A percentile compares a stretch with the other conserved stretches of the same genome.
Evolutionary conservation across 2,329 filamentous ascomycete genomes (phyloP).

Genomic region (Fusarium lateritium): DNA sequence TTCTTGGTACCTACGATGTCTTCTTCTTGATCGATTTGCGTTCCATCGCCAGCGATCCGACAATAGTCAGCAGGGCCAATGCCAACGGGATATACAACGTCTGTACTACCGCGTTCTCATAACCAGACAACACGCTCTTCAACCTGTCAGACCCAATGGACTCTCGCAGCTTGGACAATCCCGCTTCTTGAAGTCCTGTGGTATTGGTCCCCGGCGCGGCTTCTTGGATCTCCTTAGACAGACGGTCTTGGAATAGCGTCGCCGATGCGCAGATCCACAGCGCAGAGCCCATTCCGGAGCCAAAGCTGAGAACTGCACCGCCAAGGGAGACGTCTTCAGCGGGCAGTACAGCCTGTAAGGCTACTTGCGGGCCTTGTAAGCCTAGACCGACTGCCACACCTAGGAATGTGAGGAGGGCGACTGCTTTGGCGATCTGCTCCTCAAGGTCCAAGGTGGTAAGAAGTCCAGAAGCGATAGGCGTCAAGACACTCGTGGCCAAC

Average conservation of each 20-base stretch:
- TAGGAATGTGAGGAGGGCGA: conserved; percentile 39
- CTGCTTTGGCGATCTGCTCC: conserved; percentile 42
- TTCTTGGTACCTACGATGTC: conserved; percentile 3
- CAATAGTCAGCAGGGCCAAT: conserved; percentile 34
- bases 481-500: conserved; percentile 40
- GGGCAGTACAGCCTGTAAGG: conserved; percentile 37
- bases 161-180: conserved; percentile 35
- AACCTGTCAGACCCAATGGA: conserved; percentile 27
- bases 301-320: conserved; percentile 45
- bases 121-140: conserved; percentile 34
- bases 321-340: conserved; percentile 44
- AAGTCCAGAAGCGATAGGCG: conserved; percentile 41
- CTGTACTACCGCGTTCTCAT: conserved; percentile 44
- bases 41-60: conserved; percentile 44
- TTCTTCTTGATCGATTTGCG: conserved; percentile 46
- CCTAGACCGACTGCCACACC: conserved; percentile 43
- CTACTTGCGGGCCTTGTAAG: conserved; percentile 43
- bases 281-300: conserved; percentile 42
- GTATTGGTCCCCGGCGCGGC: conserved; percentile 26
- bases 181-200: conserved; percentile 20
- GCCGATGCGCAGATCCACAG: conserved; percentile 48
- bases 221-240: conserved; percentile 32
- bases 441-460: conserved; percentile 42
- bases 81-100: conserved; percentile 44
- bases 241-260: conserved; percentile 43